Base-by-base conservation (phyloP, 192 early-diverging fungal species). In the Phycomyces nitens region DNA sequence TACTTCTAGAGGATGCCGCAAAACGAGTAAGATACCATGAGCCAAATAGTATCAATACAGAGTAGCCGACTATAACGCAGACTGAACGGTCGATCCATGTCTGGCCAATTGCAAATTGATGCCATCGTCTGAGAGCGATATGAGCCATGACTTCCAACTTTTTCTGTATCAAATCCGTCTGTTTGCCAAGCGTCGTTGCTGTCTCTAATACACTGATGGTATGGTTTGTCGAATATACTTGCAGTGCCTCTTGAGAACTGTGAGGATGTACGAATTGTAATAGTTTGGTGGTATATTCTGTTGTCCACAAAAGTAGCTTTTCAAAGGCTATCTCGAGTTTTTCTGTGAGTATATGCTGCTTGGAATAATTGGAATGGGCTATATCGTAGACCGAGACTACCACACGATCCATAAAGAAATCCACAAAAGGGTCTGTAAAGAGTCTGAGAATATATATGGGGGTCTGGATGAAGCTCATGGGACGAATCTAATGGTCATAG, bases 361-460 rank as follows among this genome's bases (percentile, higher is more conserved):
- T 34, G 7, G 7, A 34, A 7, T 34, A 34, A 7, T 7, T 34
- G 29, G 29, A 2, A 7, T 47, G 5, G 12, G 11, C 12, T 14
- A 11, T n/a, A 7, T 3, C 18, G 12, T n/a, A n/a, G 11, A 47
- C 18, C 3, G 44, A 47, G 18, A 18, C 5, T n/a, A 47, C 15
- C 44, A 47, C 44, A n/a, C 44, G 12, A 71, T 92, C 89, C 2
- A 88, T 65, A 1, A 86, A 56, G 22, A 88, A 79, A 58, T 94
- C 86, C 18, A 90, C 76, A 5, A 93, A 57, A 0, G 90, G 83
- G 62, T 98, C 92, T 4, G 88, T 86, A 16, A 88, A 16, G 16
- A 65, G 72, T 56, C 88, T 80, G 39, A 89, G 68, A 8, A 76
- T n/a, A 22, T 68, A 77, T 3, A 88, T 65, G 4, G 84, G 86